A percentile compares a stretch with the other conserved stretches of the same genome.
Conservation (phyloP, 108 stramenopile genomes). For the Cyclotella baltica region DNA sequence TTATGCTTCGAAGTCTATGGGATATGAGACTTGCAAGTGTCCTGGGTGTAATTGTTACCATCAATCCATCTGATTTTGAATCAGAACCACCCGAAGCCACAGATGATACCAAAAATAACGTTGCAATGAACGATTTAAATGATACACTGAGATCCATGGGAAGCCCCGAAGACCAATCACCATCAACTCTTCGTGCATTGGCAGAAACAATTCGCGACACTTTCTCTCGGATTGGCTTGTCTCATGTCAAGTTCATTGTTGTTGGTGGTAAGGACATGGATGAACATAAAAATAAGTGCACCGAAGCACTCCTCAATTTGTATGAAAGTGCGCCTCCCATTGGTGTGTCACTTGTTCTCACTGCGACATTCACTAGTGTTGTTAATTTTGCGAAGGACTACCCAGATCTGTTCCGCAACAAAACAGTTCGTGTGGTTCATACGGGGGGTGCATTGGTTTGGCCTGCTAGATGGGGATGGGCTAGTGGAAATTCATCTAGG, state of each 20-base stretch:
- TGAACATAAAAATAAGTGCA: constrained; percentile 36
- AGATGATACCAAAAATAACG: not conserved
- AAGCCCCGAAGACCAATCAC: constrained; percentile 15
- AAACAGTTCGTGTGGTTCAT: constrained; percentile 58
- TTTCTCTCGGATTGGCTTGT: constrained; percentile 37
- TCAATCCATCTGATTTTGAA: constrained; percentile 39
- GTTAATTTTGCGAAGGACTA: constrained; percentile 47
- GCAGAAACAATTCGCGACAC: constrained; percentile 47
- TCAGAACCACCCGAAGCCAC: not conserved
- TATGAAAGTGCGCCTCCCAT: constrained; percentile 53
- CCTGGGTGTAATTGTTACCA: constrained; percentile 49
- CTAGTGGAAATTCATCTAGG: constrained; percentile 7
- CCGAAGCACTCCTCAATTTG: constrained; percentile 38
- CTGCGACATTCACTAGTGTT: constrained; percentile 50
- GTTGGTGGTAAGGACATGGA: constrained; percentile 40
- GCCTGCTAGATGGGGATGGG: constrained; percentile 49
- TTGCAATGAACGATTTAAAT: not conserved
- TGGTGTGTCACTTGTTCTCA: constrained; percentile 50
- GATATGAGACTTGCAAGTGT: constrained; percentile 55
- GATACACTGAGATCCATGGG: constrained; percentile 20
- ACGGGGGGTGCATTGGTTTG: constrained; percentile 54
- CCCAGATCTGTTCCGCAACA: constrained; percentile 51
- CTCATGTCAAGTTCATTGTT: constrained; percentile 49
- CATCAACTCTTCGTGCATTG: constrained; percentile 33
- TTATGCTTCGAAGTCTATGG: constrained; percentile 54